Conservation (phyloP, 1,139 yeast species). For the Diutina ranongensis region DNA sequence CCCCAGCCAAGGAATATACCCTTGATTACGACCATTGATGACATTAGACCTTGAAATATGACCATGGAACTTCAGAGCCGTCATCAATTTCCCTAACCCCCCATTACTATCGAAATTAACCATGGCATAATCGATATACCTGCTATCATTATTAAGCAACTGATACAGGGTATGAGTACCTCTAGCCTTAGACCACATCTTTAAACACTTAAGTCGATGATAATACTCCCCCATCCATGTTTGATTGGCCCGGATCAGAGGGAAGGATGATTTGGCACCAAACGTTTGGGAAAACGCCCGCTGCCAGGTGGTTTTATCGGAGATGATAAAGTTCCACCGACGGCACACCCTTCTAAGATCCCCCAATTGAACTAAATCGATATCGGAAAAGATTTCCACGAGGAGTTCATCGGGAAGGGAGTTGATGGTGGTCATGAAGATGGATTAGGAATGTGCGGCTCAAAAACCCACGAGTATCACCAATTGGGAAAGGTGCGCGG, state of each 20-base stretch:
- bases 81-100: slow-evolving; percentile 16
- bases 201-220: slow-evolving; percentile 28
- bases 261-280: slow-evolving; percentile 32
- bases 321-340: slow-evolving; percentile 38
- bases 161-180: slow-evolving; percentile 21
- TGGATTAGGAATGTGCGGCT: background rate
- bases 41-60: slow-evolving; percentile 27
- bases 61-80: slow-evolving; percentile 23
- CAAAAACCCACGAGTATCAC: no score
- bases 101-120: slow-evolving; percentile 26
- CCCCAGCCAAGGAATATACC: slow-evolving; percentile 20
- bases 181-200: slow-evolving; percentile 42
- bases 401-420: slow-evolving; percentile 49
- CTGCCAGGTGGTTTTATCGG: slow-evolving; percentile 53
- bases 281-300: slow-evolving; percentile 38
- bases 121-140: slow-evolving; percentile 18
- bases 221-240: slow-evolving; percentile 48
- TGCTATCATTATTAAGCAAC: slow-evolving; percentile 17
- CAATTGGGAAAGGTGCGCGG: no score
- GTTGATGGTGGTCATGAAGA: slow-evolving; percentile 12
- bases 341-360: slow-evolving; percentile 42
- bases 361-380: slow-evolving; percentile 44
- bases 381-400: slow-evolving; percentile 40
- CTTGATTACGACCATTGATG: slow-evolving; percentile 29
- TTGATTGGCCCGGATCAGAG: slow-evolving; percentile 43